Conservation (phyloP, 495 filamentous ascomycete species). For the Aspergillus wentii region DNA sequence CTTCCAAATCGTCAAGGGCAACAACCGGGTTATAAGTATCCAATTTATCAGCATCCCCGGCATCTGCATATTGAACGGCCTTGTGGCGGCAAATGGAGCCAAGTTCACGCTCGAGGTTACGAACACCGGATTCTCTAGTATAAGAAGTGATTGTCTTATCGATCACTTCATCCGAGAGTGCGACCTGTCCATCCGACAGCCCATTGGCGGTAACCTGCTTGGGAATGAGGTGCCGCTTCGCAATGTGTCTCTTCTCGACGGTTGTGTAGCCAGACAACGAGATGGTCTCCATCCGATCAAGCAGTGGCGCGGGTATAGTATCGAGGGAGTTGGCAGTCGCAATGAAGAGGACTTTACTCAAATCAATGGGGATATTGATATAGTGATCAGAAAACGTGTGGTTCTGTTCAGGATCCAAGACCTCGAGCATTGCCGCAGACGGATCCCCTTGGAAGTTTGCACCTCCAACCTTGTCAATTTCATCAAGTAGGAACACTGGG, state of each 20-base stretch:
- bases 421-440: constrained; percentile 97
- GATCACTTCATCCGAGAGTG: constrained; percentile 75
- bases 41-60: constrained; percentile 67
- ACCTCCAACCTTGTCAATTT: constrained; percentile 96
- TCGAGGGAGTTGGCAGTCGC: constrained; percentile 97
- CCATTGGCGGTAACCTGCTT: constrained; percentile 87
- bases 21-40: constrained; percentile 71
- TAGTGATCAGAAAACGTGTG: constrained; percentile 94
- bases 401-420: constrained; percentile 97
- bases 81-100: constrained; percentile 92
- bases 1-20: constrained; percentile 73
- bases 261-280: constrained; percentile 92
- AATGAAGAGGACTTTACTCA: constrained; percentile 96
- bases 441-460: constrained; percentile 95
- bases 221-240: constrained; percentile 84
- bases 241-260: constrained; percentile 96
- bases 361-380: constrained; percentile 90
- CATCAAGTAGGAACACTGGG: constrained; percentile 93
- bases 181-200: constrained; percentile 65
- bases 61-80: constrained; percentile 90
- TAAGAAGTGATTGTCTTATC: constrained; percentile 94
- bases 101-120: constrained; percentile 93
- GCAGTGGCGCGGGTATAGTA: constrained; percentile 89
- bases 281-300: constrained; percentile 97
- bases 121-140: constrained; percentile 95